Conservation (phyloP, 768 basidiomycete genomes). For the Pleurotus tuoliensis region DNA sequence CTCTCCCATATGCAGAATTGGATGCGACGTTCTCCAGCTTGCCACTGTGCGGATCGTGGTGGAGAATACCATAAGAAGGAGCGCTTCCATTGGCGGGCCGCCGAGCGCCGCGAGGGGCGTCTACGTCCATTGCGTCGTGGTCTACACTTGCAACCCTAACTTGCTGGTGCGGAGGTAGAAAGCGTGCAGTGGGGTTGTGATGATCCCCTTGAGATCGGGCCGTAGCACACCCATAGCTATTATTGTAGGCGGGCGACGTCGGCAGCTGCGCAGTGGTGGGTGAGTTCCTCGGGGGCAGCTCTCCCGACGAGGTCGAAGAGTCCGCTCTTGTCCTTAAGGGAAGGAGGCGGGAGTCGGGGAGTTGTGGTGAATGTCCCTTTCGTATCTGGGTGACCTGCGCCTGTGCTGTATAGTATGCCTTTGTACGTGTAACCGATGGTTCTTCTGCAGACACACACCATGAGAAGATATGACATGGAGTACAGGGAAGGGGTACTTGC, state of each 20-base stretch:
- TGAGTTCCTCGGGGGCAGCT: too few relatives aligned
- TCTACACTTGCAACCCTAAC: background rate
- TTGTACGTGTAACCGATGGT: background rate
- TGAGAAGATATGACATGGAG: background rate
- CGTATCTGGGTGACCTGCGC: too few relatives aligned
- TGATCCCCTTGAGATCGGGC: too few relatives aligned
- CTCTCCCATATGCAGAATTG: background rate
- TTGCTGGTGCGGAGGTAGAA: background rate
- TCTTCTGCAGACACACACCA: background rate
- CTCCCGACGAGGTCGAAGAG: too few relatives aligned
- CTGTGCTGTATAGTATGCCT: too few relatives aligned
- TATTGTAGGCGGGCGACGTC: background rate
- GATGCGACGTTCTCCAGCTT: background rate
- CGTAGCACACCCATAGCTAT: background rate
- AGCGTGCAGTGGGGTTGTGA: background rate
- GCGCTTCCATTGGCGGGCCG: background rate
- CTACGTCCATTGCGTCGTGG: background rate
- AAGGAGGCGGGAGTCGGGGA: too few relatives aligned
- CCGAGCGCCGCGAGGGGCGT: background rate
- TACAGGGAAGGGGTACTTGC: background rate
- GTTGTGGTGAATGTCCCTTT: too few relatives aligned
- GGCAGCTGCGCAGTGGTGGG: background rate
- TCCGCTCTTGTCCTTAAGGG: too few relatives aligned
- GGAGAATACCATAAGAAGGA: background rate
- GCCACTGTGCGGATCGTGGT: background rate